Evolutionary conservation across 2,329 filamentous ascomycete genomes (phyloP).

Genomic region (Sphaerulina musiva): DNA sequence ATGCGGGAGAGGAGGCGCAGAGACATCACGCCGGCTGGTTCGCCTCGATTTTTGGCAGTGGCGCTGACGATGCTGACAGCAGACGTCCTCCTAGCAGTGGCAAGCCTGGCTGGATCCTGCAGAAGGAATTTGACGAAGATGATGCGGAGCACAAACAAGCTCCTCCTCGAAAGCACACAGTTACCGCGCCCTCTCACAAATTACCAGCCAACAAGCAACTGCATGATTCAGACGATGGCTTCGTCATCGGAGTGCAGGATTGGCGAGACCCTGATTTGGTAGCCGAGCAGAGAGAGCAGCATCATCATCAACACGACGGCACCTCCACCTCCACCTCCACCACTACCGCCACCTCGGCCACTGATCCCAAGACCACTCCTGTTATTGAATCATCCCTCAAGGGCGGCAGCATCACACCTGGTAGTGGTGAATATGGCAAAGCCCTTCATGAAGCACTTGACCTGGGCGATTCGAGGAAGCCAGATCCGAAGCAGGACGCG

Average conservation of each 20-base stretch:
- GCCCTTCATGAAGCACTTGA: constrained; percentile 31
- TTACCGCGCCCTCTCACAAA: constrained; percentile 29
- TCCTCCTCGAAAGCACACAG: constrained; percentile 33
- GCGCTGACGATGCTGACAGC: constrained; percentile 37
- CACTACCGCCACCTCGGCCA: constrained; percentile 14
- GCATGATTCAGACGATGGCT: constrained; percentile 50
- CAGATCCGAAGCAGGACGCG: constrained; percentile 12
- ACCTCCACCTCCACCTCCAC: constrained; percentile 25
- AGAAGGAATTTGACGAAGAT: constrained; percentile 61
- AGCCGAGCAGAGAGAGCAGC: constrained; percentile 35
- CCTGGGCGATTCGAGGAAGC: constrained; percentile 12
- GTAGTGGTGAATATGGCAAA: constrained; percentile 62
- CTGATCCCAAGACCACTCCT: constrained; percentile 21
- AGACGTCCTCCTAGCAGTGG: constrained; percentile 66
- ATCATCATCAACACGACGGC: constrained; percentile 17
- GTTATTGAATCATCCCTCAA: constrained; percentile 34
- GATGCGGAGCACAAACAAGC: constrained; percentile 36
- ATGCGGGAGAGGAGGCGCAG: constrained; percentile 8
- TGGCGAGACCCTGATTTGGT: constrained; percentile 76
- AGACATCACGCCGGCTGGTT: constrained; percentile 37
- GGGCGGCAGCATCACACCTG: constrained; percentile 63
- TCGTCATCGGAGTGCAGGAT: constrained; percentile 78
- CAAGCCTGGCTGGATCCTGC: constrained; percentile 64
- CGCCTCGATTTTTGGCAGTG: constrained; percentile 36
- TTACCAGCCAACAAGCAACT: constrained; percentile 30